Base-by-base conservation (phyloP, 2,329 filamentous ascomycete genomes). In the Lasiodiplodia hormozganensis region DNA sequence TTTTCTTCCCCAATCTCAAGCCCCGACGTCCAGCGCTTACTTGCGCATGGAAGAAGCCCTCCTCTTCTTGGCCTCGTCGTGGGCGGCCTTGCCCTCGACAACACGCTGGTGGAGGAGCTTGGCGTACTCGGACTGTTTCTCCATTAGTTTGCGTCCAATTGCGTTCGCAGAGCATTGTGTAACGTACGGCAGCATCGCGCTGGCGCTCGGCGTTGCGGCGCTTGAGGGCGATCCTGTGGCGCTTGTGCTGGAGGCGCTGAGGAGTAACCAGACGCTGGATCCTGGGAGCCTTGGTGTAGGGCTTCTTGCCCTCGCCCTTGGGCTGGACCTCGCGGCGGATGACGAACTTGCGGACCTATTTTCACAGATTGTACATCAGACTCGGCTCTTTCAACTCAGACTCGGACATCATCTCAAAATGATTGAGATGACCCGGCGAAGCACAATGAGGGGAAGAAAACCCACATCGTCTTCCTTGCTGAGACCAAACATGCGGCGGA, bases 401-500 rank as follows among this genome's bases (percentile, higher is more conserved):
- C 60, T 64, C 60, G 60, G 60, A 47, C 43, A 53, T 64, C 60
- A 64, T 64, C 76, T 76, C 75, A 77, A 77, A 90, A 91, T 88
- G 88, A 90, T 75, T 79, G 80, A 64, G 60, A 64, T 83, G 82
- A 82, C 52, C 58, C 67, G 67, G 67, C 67, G 67, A 68, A 65
- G 67, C 7, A 60, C 66, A 57, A 68, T 53, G 43, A 67, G 57
- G 56, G 66, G 66, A 53, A 62, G 80, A 83, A 80, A 83, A 94
- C 92, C 90, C 92, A 98, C 95, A 92, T 99, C 96, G 89, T 99
- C 96, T 91, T 98, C 94, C 94, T 98, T 98, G 92, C 91, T 95
- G 90, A 99, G 92, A 88, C 93, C 91, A 88, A 98, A 99, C 92
- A 99, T 99, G 84, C 90, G 92, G 86, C 95, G 93, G 87, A 99